Conservation (phyloP, 2,329 filamentous ascomycete species). For the Cryphonectria japonica region DNA sequence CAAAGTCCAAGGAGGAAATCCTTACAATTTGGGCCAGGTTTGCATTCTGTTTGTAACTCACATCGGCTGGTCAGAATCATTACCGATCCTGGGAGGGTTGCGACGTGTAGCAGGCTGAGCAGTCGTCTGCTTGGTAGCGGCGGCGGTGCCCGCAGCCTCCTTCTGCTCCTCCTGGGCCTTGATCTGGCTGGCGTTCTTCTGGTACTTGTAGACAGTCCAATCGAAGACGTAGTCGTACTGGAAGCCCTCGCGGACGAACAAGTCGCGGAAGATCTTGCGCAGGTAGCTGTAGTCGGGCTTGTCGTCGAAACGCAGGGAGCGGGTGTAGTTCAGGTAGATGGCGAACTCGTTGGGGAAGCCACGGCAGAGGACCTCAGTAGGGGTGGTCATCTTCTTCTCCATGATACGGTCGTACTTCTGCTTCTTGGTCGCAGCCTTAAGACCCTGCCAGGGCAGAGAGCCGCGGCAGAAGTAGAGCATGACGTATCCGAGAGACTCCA, state of each 20-base stretch:
- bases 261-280: slow-evolving; percentile 99
- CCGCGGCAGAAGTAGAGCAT: slow-evolving; percentile 99
- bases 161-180: slow-evolving; percentile 80
- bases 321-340: slow-evolving; percentile 99
- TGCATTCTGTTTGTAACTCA: slow-evolving; percentile 68
- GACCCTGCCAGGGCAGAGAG: slow-evolving; percentile 96
- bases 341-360: slow-evolving; percentile 99
- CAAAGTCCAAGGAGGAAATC: slow-evolving; percentile 81
- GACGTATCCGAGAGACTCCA: slow-evolving; percentile 98
- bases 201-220: slow-evolving; percentile 99
- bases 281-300: slow-evolving; percentile 99
- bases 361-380: slow-evolving; percentile 96
- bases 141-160: slow-evolving; percentile 64
- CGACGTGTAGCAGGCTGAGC: slow-evolving; percentile 71
- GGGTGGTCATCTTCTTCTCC: slow-evolving; percentile 99
- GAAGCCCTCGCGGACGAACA: slow-evolving; percentile 98
- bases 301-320: slow-evolving; percentile 97
- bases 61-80: slow-evolving; percentile 47
- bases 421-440: slow-evolving; percentile 99
- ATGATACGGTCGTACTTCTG: slow-evolving; percentile 99
- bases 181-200: slow-evolving; percentile 97
- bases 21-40: slow-evolving; percentile 73
- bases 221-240: slow-evolving; percentile 99
- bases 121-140: slow-evolving; percentile 61
- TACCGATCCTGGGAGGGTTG: slow-evolving; percentile 74